phyloP scores from a whole-genome alignment of 139 green algal genomes.

The Coccomyxa sp. region DNA sequence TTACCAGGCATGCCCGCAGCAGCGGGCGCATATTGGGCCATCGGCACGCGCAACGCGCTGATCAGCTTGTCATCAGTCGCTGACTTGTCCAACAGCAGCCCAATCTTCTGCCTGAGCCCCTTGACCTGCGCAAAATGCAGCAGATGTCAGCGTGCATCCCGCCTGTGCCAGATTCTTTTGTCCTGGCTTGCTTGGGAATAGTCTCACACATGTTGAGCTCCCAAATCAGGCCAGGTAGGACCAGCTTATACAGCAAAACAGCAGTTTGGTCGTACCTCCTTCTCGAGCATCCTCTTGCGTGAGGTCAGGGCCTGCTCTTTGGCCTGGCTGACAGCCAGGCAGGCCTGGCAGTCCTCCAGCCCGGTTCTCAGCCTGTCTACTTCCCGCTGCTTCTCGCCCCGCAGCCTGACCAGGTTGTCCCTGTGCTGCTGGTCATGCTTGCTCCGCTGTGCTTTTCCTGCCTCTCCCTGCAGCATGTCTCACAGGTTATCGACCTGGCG shows the following conservation, averaged over 20 bases:
- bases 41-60: slow-evolving; percentile 35
- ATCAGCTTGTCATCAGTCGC: slow-evolving; percentile 63
- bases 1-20: no score
- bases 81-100: slow-evolving; percentile 56
- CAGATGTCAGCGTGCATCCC: not conserved
- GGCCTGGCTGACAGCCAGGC: not conserved
- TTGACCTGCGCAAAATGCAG: slow-evolving; percentile 24
- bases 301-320: slow-evolving; percentile 31
- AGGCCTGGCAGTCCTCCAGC: not conserved
- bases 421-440: not conserved
- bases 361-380: not conserved
- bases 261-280: slow-evolving; percentile 22
- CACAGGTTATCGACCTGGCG: not conserved
- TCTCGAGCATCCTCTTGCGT: slow-evolving; percentile 13
- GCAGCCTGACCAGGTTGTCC: not conserved
- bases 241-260: not conserved
- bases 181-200: no score
- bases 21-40: no score
- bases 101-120: slow-evolving; percentile 42
- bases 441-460: not conserved
- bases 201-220: no score
- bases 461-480: not conserved
- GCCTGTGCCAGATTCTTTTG: not conserved
- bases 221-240: not conserved
- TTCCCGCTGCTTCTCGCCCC: not conserved